Base-by-base conservation (phyloP, 164 flowering plant genomes). In the Magnolia changhungtana region DNA sequence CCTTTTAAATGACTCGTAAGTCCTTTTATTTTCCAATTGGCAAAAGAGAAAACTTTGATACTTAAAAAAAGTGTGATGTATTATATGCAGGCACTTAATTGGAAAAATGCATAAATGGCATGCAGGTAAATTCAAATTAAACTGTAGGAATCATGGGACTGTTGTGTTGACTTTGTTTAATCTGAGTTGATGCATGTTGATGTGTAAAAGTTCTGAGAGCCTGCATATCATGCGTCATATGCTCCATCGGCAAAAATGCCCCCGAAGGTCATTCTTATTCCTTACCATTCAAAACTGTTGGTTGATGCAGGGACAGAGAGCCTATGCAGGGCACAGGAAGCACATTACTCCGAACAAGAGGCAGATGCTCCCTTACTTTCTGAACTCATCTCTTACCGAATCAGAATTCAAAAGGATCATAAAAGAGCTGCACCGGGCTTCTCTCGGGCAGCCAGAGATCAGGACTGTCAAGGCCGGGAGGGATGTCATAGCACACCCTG, bases 301-400 rank as follows among this genome's bases (percentile, higher is more conserved):
- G 23, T 21, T 45, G 1, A 10, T 80, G 70, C 90, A 96, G 97
- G 98, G 98, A 31, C 89, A 91, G 61, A 82, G 99, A 76, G 98
- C 98, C 4, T 96, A 90, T 84, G 91, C 95, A 55, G 99, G 99
- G 49, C 98, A 96, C 86, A 93, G 81, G 85, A 96, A 94, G 84
- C 86, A 91, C 71, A 92, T 96, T 70, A 93, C 92, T 50, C 98
- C 99, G 9, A 92, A 96, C 88, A 96, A 96, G 81, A 85, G 99
- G 72, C 90, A 87, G 73, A 96, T 94, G 99, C 89, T 94, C 18
- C 91, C 89, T 4, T 84, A 90, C 76, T 93, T 94, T 68, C 79
- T 94, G 61, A 82, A 94, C 77, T 76, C 92, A 16, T 88, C 99
- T 63, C 90, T 93, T 4, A 87, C 98, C 0, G 95, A 90, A 80